Percentiles rank a stretch among this genome's conserved stretches.
Conservation (phyloP, 192 early-diverging fungal species). For the Mortierella claussenii region DNA sequence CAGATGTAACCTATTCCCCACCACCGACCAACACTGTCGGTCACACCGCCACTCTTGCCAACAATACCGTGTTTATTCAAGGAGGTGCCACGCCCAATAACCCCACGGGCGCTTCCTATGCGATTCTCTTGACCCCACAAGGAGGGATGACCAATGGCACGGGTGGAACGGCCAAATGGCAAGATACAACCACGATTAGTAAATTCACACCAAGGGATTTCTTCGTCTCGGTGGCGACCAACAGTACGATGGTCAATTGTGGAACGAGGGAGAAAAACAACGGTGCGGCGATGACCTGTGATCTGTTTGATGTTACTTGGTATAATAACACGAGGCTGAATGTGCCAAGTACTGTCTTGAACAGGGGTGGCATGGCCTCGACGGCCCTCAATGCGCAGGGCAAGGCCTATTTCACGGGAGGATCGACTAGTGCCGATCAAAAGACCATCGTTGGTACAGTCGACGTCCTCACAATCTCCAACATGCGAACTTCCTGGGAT, state of each 20-base stretch:
- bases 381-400: background rate
- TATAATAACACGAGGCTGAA: slow-evolving; percentile 18
- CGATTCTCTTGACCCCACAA: slow-evolving; percentile 9
- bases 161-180: background rate
- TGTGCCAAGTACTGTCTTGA: background rate
- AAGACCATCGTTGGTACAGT: background rate
- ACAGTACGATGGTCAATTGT: slow-evolving; percentile 14
- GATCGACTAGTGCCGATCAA: background rate
- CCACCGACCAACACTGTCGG: slow-evolving; percentile 15
- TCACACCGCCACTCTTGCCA: slow-evolving; percentile 22
- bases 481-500: slow-evolving; percentile 1
- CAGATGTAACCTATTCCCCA: background rate
- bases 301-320: slow-evolving; percentile 5
- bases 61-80: slow-evolving; percentile 40
- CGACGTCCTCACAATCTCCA: background rate
- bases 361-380: slow-evolving; percentile 31
- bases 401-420: slow-evolving; percentile 20
- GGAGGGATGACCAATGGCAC: background rate
- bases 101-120: slow-evolving; percentile 15
- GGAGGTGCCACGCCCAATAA: slow-evolving; percentile 5
- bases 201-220: slow-evolving; percentile 18
- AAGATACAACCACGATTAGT: slow-evolving; percentile 10
- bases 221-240: background rate
- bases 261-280: slow-evolving; percentile 6
- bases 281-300: slow-evolving; percentile 6